These are phyloP conservation scores for Penicillium concentricum DNA, from an alignment of 2,329 filamentous ascomycete genomes.

Conservation along the genomic window DNA sequence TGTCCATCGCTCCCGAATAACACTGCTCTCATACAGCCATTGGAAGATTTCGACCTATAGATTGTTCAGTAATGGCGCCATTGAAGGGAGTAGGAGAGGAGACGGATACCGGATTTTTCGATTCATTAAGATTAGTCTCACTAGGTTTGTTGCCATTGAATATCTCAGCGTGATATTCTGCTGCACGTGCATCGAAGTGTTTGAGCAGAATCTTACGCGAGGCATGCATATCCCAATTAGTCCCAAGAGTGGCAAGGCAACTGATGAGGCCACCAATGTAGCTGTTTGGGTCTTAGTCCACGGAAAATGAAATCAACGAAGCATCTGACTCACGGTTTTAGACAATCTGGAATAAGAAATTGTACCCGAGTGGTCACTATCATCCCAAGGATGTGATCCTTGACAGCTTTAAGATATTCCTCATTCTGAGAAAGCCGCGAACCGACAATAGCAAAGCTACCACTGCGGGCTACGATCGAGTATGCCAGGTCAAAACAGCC, in stretches of 20 bases:
- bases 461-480: slow-evolving; percentile 23
- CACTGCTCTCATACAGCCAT: slow-evolving; percentile 21
- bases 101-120: slow-evolving; percentile 10
- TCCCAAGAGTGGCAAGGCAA: slow-evolving; percentile 13
- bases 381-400: slow-evolving; percentile 25
- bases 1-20: slow-evolving; percentile 18
- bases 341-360: slow-evolving; percentile 19
- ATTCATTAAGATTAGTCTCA: not conserved
- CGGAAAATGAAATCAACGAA: not conserved
- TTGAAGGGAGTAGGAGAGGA: not conserved
- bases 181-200: slow-evolving; percentile 21
- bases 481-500: slow-evolving; percentile 23
- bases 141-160: not conserved
- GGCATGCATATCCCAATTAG: slow-evolving; percentile 22
- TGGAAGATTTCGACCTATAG: slow-evolving; percentile 22
- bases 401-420: slow-evolving; percentile 21
- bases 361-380: slow-evolving; percentile 22
- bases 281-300: slow-evolving; percentile 1
- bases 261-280: slow-evolving; percentile 20
- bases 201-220: slow-evolving; percentile 20
- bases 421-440: slow-evolving; percentile 18
- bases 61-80: not conserved
- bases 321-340: slow-evolving; percentile 15
- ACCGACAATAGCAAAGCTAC: slow-evolving; percentile 21
- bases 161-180: slow-evolving; percentile 19